Percentiles rank a stretch among this genome's conserved stretches.
phyloP scores from a whole-genome alignment of 495 filamentous ascomycete species.

The Daldinia grandis region DNA sequence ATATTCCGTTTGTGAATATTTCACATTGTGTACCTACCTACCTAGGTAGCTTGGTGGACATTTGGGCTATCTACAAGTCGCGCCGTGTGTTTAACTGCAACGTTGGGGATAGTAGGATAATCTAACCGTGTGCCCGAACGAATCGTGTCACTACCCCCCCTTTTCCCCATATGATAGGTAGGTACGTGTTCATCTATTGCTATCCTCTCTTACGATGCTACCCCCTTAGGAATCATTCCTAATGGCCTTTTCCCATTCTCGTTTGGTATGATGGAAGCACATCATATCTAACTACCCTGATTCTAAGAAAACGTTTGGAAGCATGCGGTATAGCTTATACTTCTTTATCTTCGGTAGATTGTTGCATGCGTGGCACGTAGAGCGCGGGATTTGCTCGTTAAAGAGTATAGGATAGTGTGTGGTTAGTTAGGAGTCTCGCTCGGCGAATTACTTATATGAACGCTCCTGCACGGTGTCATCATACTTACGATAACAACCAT shows the following conservation, averaged over 20 bases:
- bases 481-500: slow-evolving; percentile 9
- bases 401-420: background rate
- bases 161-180: too few relatives aligned
- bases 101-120: background rate
- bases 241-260: background rate
- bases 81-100: background rate
- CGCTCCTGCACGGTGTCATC: slow-evolving; percentile 19
- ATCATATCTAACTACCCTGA: background rate
- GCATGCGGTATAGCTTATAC: background rate
- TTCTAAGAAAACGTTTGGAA: background rate
- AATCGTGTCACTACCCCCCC: background rate
- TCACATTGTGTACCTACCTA: background rate
- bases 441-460: slow-evolving; percentile 29
- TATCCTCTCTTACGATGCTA: background rate
- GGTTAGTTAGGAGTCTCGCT: slow-evolving; percentile 9
- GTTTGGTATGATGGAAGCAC: background rate
- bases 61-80: background rate
- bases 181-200: too few relatives aligned
- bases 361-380: slow-evolving; percentile 2
- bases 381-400: background rate
- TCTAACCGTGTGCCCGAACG: background rate
- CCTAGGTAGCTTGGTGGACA: background rate
- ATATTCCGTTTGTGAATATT: background rate
- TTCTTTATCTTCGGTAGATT: background rate
- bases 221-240: background rate